These are phyloP conservation scores for Aspergillus ruber DNA, from an alignment of 2,329 filamentous ascomycete species.

Conservation along the genomic window DNA sequence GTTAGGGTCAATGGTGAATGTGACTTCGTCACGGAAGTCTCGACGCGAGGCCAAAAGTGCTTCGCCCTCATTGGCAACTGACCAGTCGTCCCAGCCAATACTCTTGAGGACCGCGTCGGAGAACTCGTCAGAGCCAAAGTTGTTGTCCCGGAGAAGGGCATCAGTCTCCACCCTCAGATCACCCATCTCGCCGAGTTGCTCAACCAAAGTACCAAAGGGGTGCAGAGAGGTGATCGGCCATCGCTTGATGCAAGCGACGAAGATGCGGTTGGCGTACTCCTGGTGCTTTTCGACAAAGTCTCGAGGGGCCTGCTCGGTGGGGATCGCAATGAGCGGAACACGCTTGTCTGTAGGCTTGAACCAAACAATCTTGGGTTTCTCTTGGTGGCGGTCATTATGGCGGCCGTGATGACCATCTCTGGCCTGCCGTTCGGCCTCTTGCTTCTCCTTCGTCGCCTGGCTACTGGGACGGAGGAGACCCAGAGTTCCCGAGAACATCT, in stretches of 20 bases:
- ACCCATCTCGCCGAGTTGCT: constrained; percentile 95
- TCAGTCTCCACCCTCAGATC: constrained; percentile 97
- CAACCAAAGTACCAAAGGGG: constrained; percentile 93
- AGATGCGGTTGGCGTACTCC: constrained; percentile 95
- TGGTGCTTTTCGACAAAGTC: constrained; percentile 99
- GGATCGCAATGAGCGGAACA: constrained; percentile 94
- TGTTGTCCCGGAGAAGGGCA: constrained; percentile 94
- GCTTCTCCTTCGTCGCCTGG: constrained; percentile 98
- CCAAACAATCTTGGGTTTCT: constrained; percentile 99
- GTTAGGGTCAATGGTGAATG: constrained; percentile 88
- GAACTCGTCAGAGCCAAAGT: constrained; percentile 96
- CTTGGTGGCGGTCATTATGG: constrained; percentile 74
- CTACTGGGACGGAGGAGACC: constrained; percentile 91
- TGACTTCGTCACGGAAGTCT: constrained; percentile 82
- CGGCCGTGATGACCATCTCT: constrained; percentile 71
- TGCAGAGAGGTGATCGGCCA: constrained; percentile 99
- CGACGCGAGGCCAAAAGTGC: constrained; percentile 65
- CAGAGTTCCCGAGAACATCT: constrained; percentile 98
- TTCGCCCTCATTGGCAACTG: constrained; percentile 75
- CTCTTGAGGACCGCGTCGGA: constrained; percentile 93
- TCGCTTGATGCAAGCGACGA: constrained; percentile 97
- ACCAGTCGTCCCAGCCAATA: constrained; percentile 88
- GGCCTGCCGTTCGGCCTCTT: constrained; percentile 90
- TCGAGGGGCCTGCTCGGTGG: constrained; percentile 91
- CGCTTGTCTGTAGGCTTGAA: constrained; percentile 99